Evolutionary conservation across 2,329 filamentous ascomycete genomes (phyloP), one percentile per base, ranked within the genome.

Genomic region (Epichloe scottii): DNA sequence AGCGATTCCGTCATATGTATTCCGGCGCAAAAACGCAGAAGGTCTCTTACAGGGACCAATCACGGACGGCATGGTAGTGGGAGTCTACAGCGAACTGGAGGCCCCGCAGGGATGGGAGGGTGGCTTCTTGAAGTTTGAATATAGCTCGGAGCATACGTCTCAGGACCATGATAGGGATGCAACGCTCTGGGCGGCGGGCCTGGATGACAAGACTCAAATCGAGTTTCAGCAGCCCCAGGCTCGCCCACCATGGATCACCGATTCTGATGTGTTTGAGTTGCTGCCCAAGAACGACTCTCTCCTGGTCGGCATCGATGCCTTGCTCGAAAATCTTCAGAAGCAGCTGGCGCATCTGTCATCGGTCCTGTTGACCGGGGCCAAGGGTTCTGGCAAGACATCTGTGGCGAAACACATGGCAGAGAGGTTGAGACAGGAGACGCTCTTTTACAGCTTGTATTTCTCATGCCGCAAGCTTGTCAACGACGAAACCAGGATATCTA

Each of bases 371-470:
- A 94, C 89, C 0, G 93, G 93, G 39, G 88, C 87, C 0, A 79
- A 95, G 57, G 93, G 93, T 0, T 85, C 90, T 21, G 93, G 93
- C 26, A 98, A 98, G 69, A 89, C 88, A 2, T 82, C 83, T 0
- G 78, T 96, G 30, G 80, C 87, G 4, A 85, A 87, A 55, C 73
- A 88, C 26, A 69, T 97, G 30, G 88, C 85, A 1, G 81, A 87
- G 61, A 78, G 77, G 40, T 71, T 98, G 50, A 81, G 85, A 23
- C 77, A 77, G 49, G 81, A 89, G 44, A 78, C 80, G 49, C 72
- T 96, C 0, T 95, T 87, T 63, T 85, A 94, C 63, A 85, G 85
- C 1, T 82, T 84, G 4, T 95, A 95, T 67, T 89, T 95, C 57
- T 79, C 89, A 0, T 97, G 91, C 60, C 81, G 87, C 30, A 90